Percentiles rank a stretch among this genome's conserved stretches.
phyloP scores from a whole-genome alignment of 257 asterid species.

The Solanum bukasovii region DNA sequence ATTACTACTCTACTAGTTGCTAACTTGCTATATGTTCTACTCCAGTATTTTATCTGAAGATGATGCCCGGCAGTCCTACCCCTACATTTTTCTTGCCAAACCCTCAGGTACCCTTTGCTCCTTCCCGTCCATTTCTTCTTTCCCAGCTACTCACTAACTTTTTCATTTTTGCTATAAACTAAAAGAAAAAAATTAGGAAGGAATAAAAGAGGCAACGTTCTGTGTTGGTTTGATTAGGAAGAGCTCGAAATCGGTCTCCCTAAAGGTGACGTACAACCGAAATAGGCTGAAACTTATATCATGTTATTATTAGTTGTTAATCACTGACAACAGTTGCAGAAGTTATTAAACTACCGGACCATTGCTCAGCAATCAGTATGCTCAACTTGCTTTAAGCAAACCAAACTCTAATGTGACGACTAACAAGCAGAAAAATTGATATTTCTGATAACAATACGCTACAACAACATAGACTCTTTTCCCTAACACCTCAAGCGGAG shows the following conservation, averaged over 20 bases:
- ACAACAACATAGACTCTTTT: background rate
- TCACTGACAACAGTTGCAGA: background rate
- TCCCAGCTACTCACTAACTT: background rate
- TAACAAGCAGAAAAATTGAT: background rate
- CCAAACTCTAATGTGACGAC: background rate
- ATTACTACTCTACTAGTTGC: too few species aligned
- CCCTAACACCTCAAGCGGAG: background rate
- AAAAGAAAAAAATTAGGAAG: too few species aligned
- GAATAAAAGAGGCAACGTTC: too few species aligned
- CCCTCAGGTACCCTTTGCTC: background rate
- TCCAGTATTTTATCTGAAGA: too few species aligned
- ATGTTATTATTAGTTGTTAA: background rate
- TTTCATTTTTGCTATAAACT: too few species aligned
- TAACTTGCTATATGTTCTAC: too few species aligned
- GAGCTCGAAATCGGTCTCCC: background rate
- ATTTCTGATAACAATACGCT: background rate
- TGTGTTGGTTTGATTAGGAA: background rate
- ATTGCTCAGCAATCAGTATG: background rate
- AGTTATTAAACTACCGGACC: background rate
- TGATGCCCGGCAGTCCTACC: too few species aligned
- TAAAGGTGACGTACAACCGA: background rate
- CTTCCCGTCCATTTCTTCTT: background rate
- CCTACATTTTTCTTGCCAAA: background rate
- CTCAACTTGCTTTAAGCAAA: slow-evolving; percentile 3
- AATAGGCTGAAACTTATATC: background rate